Base-by-base conservation (phyloP, 1,284 basidiomycete genomes). In the Tremellales sp. region DNA sequence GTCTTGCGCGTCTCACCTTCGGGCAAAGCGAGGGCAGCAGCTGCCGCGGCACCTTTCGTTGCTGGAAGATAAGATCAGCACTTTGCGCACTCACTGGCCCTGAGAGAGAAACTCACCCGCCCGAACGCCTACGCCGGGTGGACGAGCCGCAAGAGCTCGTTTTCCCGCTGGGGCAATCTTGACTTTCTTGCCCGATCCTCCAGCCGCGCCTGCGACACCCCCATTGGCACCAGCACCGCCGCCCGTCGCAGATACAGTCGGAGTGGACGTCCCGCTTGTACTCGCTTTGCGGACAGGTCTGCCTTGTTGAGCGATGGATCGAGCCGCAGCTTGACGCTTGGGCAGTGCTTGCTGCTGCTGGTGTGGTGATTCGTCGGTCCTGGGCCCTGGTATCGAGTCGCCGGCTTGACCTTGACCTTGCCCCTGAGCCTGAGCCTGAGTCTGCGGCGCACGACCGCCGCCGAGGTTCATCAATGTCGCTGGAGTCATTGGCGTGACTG, bases 381-480 rank as follows among this genome's bases (percentile, higher is more conserved):
- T 4, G 4, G 41, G 4, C 3, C 23, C 26, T 22, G 11, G 15
- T 8, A 4, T n/a, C 10, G 25, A 10, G 24, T 15, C 15, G 26
- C 3, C 19, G 17, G 15, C 27, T 40, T 31, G 22, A 17, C 15
- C 15, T 6, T 8, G 13, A 12, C 13, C 23, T 39, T 17, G 40
- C 19, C n/a, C 36, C 7, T 11, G 33, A 43, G 11, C 13, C 36
- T 3, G 13, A n/a, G n/a, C n/a, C n/a, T n/a, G n/a, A n/a, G n/a
- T n/a, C n/a, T n/a, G n/a, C n/a, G n/a, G 11, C 17, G n/a, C 50
- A 6, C 4, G 22, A 12, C 49, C 54, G 26, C 56, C 74, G 2
- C 83, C 84, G 15, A 93, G 78, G 55, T 90, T 90, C 86, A 93
- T 87, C 60, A 92, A 83, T 54, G 81, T 86, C 0, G 87, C 85